A percentile compares a stretch with the other conserved stretches of the same genome.
phyloP scores from a whole-genome alignment of 2,329 filamentous ascomycete species.

The Lithohypha guttulata region DNA sequence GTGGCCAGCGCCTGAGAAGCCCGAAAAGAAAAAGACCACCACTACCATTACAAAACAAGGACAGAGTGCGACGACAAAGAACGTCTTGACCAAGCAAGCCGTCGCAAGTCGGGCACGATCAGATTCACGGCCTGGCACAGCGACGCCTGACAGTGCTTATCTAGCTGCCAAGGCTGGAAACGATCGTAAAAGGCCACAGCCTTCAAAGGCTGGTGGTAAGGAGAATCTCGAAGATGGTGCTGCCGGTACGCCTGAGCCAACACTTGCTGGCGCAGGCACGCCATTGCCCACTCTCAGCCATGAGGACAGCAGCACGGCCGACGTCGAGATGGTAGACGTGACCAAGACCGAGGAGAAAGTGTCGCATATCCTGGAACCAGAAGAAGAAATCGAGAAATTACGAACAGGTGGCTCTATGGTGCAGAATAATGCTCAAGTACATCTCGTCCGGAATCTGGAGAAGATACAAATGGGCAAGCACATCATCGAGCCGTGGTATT shows the following conservation, averaged over 20 bases:
- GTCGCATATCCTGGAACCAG: slow-evolving; percentile 19
- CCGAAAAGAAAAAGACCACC: slow-evolving; percentile 72
- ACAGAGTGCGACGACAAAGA: slow-evolving; percentile 46
- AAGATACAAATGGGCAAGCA: slow-evolving; percentile 87
- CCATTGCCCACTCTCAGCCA: slow-evolving; percentile 24
- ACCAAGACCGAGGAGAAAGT: slow-evolving; percentile 28
- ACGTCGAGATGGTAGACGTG: slow-evolving; percentile 36
- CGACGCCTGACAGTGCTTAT: slow-evolving; percentile 40
- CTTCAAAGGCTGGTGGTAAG: slow-evolving; percentile 49
- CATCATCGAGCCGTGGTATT: slow-evolving; percentile 97
- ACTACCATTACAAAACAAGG: slow-evolving; percentile 41
- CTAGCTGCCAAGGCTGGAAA: slow-evolving; percentile 38
- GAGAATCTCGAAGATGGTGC: slow-evolving; percentile 44
- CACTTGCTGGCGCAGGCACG: slow-evolving; percentile 28
- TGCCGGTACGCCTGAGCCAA: slow-evolving; percentile 21
- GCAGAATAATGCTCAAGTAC: slow-evolving; percentile 93
- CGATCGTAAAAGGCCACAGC: slow-evolving; percentile 35
- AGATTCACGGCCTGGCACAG: slow-evolving; percentile 44
- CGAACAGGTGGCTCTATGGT: slow-evolving; percentile 96
- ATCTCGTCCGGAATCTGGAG: slow-evolving; percentile 86
- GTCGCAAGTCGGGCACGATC: slow-evolving; percentile 33
- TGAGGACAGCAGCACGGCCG: slow-evolving; percentile 23
- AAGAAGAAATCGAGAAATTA: slow-evolving; percentile 83
- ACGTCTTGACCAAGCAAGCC: slow-evolving; percentile 41
- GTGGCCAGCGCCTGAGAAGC: slow-evolving; percentile 86